phyloP scores from a whole-genome alignment of 345 rosid genomes.

The Turnera subulata region DNA sequence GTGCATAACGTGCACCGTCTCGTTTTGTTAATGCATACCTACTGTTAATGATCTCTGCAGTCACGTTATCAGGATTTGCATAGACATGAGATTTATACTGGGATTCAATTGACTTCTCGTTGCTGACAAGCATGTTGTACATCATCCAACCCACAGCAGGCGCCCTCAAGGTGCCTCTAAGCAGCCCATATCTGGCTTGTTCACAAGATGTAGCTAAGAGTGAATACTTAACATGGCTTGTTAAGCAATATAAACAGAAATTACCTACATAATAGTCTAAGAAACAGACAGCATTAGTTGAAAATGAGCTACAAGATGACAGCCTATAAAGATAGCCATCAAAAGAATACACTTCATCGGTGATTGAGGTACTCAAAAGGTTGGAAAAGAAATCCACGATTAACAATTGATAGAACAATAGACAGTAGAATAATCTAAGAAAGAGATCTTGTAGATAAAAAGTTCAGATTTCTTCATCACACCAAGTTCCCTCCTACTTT shows the following conservation, averaged over 20 bases:
- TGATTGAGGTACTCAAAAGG: not conserved
- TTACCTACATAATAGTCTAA: not conserved
- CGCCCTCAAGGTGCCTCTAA: conserved; percentile 74
- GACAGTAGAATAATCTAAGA: not conserved
- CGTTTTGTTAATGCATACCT: conserved; percentile 63
- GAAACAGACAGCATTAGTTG: not conserved
- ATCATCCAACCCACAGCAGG: conserved; percentile 91
- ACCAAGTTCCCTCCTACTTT: not conserved
- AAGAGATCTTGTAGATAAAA: not conserved
- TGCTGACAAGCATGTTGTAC: conserved; percentile 93
- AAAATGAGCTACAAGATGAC: not conserved
- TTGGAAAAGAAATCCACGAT: not conserved
- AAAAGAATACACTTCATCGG: too few species aligned
- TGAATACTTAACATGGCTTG: not conserved
- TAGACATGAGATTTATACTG: conserved; percentile 90
- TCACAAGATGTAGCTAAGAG: not conserved
- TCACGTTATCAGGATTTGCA: conserved; percentile 75
- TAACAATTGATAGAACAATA: not conserved
- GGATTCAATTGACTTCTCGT: conserved; percentile 76
- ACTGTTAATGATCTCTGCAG: conserved; percentile 52
- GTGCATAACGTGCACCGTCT: conserved; percentile 80
- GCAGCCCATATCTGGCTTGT: conserved; percentile 60
- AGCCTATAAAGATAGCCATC: not conserved
- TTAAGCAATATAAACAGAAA: not conserved
- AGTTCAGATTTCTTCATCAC: not conserved